phyloP scores from a whole-genome alignment of 2,329 filamentous ascomycete genomes.

The Stachybotrys chartarum region DNA sequence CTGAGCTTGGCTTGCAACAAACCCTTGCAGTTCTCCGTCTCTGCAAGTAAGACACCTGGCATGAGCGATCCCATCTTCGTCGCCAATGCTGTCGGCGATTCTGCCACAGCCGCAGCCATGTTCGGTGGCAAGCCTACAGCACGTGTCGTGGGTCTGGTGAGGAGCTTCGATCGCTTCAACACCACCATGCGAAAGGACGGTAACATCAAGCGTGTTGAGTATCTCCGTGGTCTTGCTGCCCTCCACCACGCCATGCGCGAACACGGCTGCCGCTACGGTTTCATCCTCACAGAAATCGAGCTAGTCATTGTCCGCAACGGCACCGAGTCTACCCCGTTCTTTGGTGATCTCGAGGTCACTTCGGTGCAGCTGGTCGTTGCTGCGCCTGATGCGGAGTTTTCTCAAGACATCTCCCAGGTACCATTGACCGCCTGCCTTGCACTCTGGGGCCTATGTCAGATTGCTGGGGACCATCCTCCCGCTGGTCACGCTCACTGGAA shows the following conservation, averaged over 20 bases:
- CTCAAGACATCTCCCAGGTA: constrained; percentile 25
- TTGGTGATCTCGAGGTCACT: constrained; percentile 78
- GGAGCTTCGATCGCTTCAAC: constrained; percentile 91
- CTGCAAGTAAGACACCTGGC: constrained; percentile 22
- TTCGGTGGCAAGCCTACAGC: constrained; percentile 40
- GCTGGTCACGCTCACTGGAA: constrained; percentile 55
- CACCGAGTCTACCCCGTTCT: constrained; percentile 63
- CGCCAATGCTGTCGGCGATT: constrained; percentile 52
- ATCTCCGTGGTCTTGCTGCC: constrained; percentile 78
- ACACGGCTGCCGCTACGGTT: constrained; percentile 87
- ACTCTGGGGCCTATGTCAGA: constrained; percentile 70
- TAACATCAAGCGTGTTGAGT: constrained; percentile 79
- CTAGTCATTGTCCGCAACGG: constrained; percentile 84
- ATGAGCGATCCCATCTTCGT: constrained; percentile 55
- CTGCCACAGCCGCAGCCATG: constrained; percentile 45
- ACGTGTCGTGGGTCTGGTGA: constrained; percentile 77
- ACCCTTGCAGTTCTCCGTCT: constrained; percentile 47
- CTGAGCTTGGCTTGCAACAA: constrained; percentile 66
- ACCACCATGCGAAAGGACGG: constrained; percentile 84
- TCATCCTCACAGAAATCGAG: constrained; percentile 95
- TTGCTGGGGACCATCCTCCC: constrained; percentile 52
- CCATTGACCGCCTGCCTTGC: constrained; percentile 65
- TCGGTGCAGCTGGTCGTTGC: constrained; percentile 49
- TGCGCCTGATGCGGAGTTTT: constrained; percentile 18
- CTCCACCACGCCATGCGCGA: constrained; percentile 90